Base-by-base conservation (phyloP, 2,329 filamentous ascomycete species). In the Apiospora koreana region DNA sequence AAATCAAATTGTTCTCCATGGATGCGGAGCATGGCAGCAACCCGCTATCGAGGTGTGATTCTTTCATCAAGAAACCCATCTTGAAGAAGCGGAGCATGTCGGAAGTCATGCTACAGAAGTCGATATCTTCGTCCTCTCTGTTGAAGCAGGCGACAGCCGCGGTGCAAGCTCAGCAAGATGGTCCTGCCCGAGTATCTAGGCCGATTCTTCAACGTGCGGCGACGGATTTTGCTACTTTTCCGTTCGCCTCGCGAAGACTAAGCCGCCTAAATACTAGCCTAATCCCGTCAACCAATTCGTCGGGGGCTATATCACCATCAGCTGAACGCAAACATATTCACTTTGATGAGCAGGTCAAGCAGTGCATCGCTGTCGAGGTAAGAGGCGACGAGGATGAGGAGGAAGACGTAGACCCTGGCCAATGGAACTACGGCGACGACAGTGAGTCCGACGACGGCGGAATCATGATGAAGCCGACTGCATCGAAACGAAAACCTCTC, bases 81-180 rank as follows among this genome's bases (percentile, higher is more conserved):
- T 83, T 99, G 71, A 98, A 98, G 84, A 98, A 98, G 86, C 90
- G 95, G 74, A 97, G 94, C 81, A 95, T 97, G 87, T 98, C 95
- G 0, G 95, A 98, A 81, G 88, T 97, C 54, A 97, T 98, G 89
- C 87, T 98, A 10, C 94, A 97, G 79, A 89, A 92, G 72, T 98
- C 95, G 0, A 81, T 98, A 9, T 97, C 95, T 1, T 91, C 94
- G 1, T 95, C 95, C 2, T 97, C 95, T 6, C 86, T 98, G 21
- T 84, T 98, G 23, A 95, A 97, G 81, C 94, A 97, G 81, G 95
- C 94, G 8, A 93, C 94, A 0, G 94, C 94, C 25, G 93, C 93
- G 25, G 91, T 97, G 16, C 92, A 95, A 78, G 93, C 94, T 41
- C 94, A 97, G 78, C 89, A 93, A 79, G 86, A 86, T 71, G 84